Evolutionary conservation across 1,284 basidiomycete species (phyloP).

Genomic region (Coniferiporia weirii): DNA sequence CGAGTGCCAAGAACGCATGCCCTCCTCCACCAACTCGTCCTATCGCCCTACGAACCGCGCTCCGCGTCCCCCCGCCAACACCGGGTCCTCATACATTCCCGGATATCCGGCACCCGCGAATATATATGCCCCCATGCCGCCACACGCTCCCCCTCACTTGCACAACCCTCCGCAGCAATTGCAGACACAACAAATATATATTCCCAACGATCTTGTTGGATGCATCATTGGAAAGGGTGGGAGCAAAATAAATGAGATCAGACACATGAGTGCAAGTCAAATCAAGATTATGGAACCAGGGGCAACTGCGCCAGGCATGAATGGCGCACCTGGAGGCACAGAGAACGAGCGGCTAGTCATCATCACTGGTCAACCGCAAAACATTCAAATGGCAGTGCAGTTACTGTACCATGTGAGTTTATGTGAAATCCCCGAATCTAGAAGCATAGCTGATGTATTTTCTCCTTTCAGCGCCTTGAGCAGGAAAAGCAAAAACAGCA

Average conservation of each 20-base stretch:
- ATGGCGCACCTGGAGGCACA: constrained; percentile 64
- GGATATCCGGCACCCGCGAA: constrained; percentile 42
- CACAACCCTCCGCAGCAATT: constrained; percentile 50
- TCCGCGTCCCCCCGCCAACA: constrained; percentile 39
- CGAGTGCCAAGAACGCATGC: constrained; percentile 88
- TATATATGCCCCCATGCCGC: constrained; percentile 37
- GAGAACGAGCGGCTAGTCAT: constrained; percentile 89
- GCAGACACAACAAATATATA: constrained; percentile 98
- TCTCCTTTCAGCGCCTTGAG: constrained; percentile 62
- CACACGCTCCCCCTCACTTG: constrained; percentile 28
- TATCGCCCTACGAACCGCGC: constrained; percentile 53
- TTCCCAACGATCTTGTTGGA: constrained; percentile 96
- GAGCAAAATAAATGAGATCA: constrained; percentile 98
- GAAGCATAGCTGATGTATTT: constrained; percentile 10
- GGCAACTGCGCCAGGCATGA: constrained; percentile 60
- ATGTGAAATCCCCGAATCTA: not conserved
- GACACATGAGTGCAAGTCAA: constrained; percentile 88
- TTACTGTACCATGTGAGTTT: constrained; percentile 82
- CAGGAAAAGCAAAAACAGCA: constrained; percentile 82
- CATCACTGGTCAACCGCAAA: constrained; percentile 89
- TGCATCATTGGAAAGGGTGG: constrained; percentile 99
- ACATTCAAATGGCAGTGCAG: constrained; percentile 96
- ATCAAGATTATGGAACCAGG: constrained; percentile 99
- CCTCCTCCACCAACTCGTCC: constrained; percentile 53
- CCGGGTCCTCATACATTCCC: constrained; percentile 69